These are phyloP conservation scores for Colletotrichum salicis DNA, from an alignment of 2,329 filamentous ascomycete species.

Conservation along the genomic window DNA sequence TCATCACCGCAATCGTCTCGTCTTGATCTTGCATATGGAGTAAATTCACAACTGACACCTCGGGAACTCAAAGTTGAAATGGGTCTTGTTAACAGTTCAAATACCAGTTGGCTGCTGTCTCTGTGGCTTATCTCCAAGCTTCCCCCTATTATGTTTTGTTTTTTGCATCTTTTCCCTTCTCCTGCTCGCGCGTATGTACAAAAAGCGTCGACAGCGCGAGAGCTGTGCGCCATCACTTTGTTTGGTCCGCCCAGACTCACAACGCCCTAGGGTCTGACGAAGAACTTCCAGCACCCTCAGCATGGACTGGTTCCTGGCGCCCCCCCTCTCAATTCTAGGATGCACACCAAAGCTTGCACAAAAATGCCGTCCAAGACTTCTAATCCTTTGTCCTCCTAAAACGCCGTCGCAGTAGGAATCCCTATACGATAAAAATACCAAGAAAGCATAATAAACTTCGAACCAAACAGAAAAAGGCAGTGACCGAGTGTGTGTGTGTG, in stretches of 20 bases:
- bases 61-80: not conserved
- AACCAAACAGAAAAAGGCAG: slow-evolving; percentile 38
- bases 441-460: slow-evolving; percentile 37
- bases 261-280: slow-evolving; percentile 23
- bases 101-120: slow-evolving; percentile 18
- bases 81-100: slow-evolving; percentile 11
- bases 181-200: slow-evolving; percentile 27
- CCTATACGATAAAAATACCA: slow-evolving; percentile 26
- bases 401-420: slow-evolving; percentile 34
- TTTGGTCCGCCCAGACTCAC: slow-evolving; percentile 14
- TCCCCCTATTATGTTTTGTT: slow-evolving; percentile 28
- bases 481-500: slow-evolving; percentile 16
- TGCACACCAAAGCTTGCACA: slow-evolving; percentile 38
- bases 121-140: slow-evolving; percentile 27
- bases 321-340: slow-evolving; percentile 44
- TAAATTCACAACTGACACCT: not conserved
- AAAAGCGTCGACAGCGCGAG: slow-evolving; percentile 15
- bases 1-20: too few relatives aligned
- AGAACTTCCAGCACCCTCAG: slow-evolving; percentile 24
- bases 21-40: too few relatives aligned
- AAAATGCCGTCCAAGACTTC: slow-evolving; percentile 37
- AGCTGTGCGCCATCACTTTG: slow-evolving; percentile 20
- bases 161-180: slow-evolving; percentile 21
- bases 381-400: slow-evolving; percentile 21
- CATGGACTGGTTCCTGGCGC: slow-evolving; percentile 40